Base-by-base conservation (phyloP, 2,329 filamentous ascomycete species). In the Pseudogymnoascus sp. region DNA sequence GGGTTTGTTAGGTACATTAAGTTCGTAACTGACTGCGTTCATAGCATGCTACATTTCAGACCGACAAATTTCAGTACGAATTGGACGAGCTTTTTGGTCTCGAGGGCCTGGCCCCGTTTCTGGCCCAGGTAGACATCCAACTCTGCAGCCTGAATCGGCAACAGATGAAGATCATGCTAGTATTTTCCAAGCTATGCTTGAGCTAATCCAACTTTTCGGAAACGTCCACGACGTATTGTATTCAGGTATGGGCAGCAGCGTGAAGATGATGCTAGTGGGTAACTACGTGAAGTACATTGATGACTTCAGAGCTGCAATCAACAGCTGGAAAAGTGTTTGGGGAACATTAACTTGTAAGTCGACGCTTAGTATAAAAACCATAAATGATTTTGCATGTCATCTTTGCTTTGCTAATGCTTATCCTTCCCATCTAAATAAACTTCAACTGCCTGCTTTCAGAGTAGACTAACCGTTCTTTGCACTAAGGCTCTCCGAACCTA, bases 261-360 rank as follows among this genome's bases (percentile, higher is more conserved):
- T 87, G 70, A 84, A 89, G 63, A 83, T 87, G 65, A 88, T 90
- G 75, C 77, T 88, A 28, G 86, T 86, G 69, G 88, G 88, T 1
- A 85, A 88, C 67, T 90, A 90, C 69, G 88, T 89, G 65, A 86
- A 89, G 70, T 90, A 89, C 66, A 87, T 90, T 65, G 88, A 90
- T 67, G 88, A 90, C 69, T 90, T 90, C 67, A 82, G 87, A 2
- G 81, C 82, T 1, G 85, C 86, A 1, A 86, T 90, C 9, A 81
- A 87, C 62, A 83, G 83, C 52, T 90, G 88, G 88, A 88, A 90
- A 67, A 83, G 84, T 45, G 81, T 84, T 1, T 90, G 88, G 87
- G 86, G 86, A 1, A 83, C 82, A 1, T 72, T 89, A 28, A 83
- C 81, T 43, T 89, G 87, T 83, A 67, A 68, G 79, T 74, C 4